Conservation (phyloP, 768 basidiomycete genomes). For the Collybiopsis confluens region DNA sequence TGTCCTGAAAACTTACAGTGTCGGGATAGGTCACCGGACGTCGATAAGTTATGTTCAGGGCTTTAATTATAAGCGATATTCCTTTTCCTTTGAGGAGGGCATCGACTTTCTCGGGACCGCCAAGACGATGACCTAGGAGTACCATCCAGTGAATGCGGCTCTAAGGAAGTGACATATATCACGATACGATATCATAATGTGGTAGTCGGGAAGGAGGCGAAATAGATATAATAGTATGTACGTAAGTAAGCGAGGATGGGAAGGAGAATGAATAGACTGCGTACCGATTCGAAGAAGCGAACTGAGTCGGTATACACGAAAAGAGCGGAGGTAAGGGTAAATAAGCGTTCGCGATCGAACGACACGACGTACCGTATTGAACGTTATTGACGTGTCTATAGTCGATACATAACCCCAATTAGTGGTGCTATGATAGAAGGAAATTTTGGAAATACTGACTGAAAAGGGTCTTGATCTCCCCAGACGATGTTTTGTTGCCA, state of each 20-base stretch:
- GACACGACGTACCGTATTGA: conserved; percentile 51
- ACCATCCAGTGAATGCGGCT: conserved; percentile 68
- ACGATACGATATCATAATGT: too few relatives aligned
- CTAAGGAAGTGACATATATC: conserved; percentile 28
- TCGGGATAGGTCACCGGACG: conserved; percentile 75
- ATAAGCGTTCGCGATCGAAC: background rate
- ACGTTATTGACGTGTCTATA: conserved; percentile 76
- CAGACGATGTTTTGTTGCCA: conserved; percentile 77
- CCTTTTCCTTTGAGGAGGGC: conserved; percentile 62
- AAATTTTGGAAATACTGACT: conserved; percentile 40
- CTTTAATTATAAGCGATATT: conserved; percentile 72
- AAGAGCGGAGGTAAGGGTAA: too few relatives aligned
- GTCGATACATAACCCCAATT: background rate
- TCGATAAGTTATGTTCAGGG: conserved; percentile 60
- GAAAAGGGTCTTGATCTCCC: conserved; percentile 78
- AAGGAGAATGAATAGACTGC: conserved; percentile 12
- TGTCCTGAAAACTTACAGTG: conserved; percentile 52
- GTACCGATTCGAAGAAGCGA: conserved; percentile 67
- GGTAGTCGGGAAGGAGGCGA: background rate
- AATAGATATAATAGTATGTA: background rate
- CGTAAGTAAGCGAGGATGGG: background rate
- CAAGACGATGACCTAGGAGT: conserved; percentile 52
- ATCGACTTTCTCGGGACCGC: conserved; percentile 49
- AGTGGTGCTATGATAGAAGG: conserved; percentile 1
- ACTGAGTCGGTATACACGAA: too few relatives aligned